phyloP scores from a whole-genome alignment of 2,329 filamentous ascomycete genomes.

The Colletotrichum tabaci region DNA sequence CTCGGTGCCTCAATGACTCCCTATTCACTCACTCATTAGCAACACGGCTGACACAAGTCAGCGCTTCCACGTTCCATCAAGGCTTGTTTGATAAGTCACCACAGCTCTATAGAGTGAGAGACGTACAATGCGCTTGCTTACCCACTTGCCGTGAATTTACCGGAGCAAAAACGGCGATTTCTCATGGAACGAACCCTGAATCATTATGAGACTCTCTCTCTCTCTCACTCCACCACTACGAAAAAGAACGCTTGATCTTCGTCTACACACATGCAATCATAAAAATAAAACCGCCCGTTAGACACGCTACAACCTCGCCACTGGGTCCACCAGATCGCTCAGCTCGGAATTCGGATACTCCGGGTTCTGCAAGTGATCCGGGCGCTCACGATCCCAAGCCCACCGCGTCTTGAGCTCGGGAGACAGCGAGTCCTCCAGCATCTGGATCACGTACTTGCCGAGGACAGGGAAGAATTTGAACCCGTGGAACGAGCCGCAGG shows the following conservation, averaged over 20 bases:
- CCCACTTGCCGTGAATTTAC: slow-evolving; percentile 9
- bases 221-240: neutral
- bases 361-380: slow-evolving; percentile 65
- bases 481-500: slow-evolving; percentile 77
- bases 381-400: slow-evolving; percentile 73
- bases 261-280: neutral
- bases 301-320: slow-evolving; percentile 48
- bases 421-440: slow-evolving; percentile 63
- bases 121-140: neutral
- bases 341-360: slow-evolving; percentile 73
- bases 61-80: neutral
- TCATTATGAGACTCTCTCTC: neutral
- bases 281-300: neutral
- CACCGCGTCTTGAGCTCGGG: slow-evolving; percentile 62
- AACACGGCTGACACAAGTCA: neutral
- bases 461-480: slow-evolving; percentile 78
- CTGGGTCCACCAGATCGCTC: slow-evolving; percentile 61
- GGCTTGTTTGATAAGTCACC: neutral
- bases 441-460: slow-evolving; percentile 73
- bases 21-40: neutral
- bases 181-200: slow-evolving; percentile 2
- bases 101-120: neutral
- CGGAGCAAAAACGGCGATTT: neutral
- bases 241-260: neutral
- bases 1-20: neutral